Conservation (phyloP, 352 stramenopile genomes). For the Achlya hypogyna region DNA sequence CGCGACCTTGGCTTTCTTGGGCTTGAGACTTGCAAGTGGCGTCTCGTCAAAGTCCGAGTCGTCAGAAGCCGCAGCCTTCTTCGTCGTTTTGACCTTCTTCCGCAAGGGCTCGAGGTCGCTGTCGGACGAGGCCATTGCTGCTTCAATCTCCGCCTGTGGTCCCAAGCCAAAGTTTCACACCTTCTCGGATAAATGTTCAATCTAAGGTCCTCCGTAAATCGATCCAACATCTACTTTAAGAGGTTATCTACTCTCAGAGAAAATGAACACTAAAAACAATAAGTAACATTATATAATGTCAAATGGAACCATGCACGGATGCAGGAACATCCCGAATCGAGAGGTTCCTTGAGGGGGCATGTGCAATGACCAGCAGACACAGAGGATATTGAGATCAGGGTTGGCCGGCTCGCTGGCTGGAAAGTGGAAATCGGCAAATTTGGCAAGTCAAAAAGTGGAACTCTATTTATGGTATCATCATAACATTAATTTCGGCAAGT, state of each 20-base stretch:
- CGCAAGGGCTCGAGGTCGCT: slow-evolving; percentile 12
- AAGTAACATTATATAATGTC: too few species aligned
- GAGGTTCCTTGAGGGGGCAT: too few species aligned
- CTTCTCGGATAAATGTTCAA: neutral
- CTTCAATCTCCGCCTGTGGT: neutral
- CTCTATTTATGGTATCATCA: too few species aligned
- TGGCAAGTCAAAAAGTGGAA: too few species aligned
- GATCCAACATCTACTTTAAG: neutral
- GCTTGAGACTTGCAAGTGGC: slow-evolving; percentile 6
- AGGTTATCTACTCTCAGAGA: neutral
- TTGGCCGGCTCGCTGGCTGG: too few species aligned
- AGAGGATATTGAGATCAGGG: too few species aligned
- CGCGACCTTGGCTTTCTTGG: slow-evolving; percentile 22
- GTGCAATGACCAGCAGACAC: too few species aligned
- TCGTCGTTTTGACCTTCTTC: slow-evolving; percentile 18
- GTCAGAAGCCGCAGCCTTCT: neutral
- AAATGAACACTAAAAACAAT: too few species aligned
- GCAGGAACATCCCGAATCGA: too few species aligned
- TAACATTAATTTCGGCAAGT: too few species aligned
- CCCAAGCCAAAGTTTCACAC: neutral
- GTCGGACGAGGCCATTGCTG: slow-evolving; percentile 11
- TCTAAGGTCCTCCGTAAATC: neutral
- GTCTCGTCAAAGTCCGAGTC: slow-evolving; percentile 15
- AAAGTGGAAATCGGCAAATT: too few species aligned
- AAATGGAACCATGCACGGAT: too few species aligned